Evolutionary conservation across 2,329 filamentous ascomycete species (phyloP), one percentile per base, ranked within the genome.

Genomic region (Clonostachys sp.): DNA sequence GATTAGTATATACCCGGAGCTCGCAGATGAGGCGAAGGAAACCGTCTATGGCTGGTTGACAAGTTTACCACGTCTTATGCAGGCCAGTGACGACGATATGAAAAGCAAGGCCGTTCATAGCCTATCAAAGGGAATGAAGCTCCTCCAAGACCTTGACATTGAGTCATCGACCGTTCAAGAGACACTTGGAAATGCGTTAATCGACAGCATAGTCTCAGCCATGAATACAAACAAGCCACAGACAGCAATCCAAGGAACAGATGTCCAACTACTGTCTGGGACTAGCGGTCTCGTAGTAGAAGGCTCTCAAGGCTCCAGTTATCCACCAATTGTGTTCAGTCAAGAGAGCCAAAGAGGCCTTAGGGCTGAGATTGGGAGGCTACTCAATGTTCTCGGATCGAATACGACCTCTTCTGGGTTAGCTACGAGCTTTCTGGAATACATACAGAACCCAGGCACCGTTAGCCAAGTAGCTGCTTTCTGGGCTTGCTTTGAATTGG

Each of bases 11-110:
- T 83, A 90, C 55, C 67, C 76, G 2, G 71, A 78, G 44, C 73
- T 91, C 3, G 69, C 77, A 5, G 82, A 87, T 18, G 70, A 80
- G 4, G 70, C 92, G 24, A 88, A 89, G 55, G 78, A 76, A 30
- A 86, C 81, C 1, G 74, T 95, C 1, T 87, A 92, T 62, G 84
- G 83, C 45, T 96, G 91, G 91, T 78, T 91, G 20, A 81, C 82
- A 3, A 85, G 89, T 39, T 77, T 99, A 16, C 86, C 92, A 6
- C 80, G 91, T 14, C 67, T 89, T 13, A 91, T 96, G 83, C 89
- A 92, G 61, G 81, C 84, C 9, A 86, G 84, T 54, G 91, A 97
- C 57, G 90, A 96, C 55, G 75, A 75, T n/a, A 73, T 78, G 30
- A 95, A 95, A 62, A 77, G 83, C 51, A 77, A 79, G 47, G 83